phyloP scores from a whole-genome alignment of 2,329 filamentous ascomycete genomes.

The Neofusicoccum cordaticola region DNA sequence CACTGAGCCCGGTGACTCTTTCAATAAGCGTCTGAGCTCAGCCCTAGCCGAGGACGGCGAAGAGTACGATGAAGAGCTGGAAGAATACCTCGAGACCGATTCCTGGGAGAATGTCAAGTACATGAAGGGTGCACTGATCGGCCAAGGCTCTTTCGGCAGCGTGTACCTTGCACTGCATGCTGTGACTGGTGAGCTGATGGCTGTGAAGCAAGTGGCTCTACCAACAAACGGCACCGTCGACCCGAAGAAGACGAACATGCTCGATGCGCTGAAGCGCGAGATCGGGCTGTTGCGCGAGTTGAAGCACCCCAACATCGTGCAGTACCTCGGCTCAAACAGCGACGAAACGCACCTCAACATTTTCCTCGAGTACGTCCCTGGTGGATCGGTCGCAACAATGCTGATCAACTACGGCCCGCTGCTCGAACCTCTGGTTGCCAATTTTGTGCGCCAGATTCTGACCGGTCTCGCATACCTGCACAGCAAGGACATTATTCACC shows the following conservation, averaged over 20 bases:
- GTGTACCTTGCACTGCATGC: conserved; percentile 94
- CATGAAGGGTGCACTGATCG: conserved; percentile 98
- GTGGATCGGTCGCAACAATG: conserved; percentile 97
- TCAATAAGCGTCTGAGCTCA: conserved; percentile 79
- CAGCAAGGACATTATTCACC: conserved; percentile 92
- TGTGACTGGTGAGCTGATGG: conserved; percentile 94
- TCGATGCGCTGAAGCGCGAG: conserved; percentile 93
- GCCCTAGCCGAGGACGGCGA: conserved; percentile 88
- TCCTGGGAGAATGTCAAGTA: conserved; percentile 97
- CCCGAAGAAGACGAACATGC: conserved; percentile 94
- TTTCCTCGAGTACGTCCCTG: conserved; percentile 98
- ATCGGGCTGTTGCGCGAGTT: conserved; percentile 91
- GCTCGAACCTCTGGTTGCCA: conserved; percentile 87
- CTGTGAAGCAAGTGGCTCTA: conserved; percentile 96
- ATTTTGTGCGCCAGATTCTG: conserved; percentile 94
- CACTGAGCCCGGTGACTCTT: conserved; percentile 63
- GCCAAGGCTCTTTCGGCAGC: conserved; percentile 92
- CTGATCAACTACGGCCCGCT: conserved; percentile 96
- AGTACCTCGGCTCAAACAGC: conserved; percentile 92
- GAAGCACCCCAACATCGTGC: conserved; percentile 95
- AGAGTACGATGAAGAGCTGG: conserved; percentile 83
- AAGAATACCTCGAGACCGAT: conserved; percentile 85
- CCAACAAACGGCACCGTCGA: conserved; percentile 75
- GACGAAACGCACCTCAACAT: conserved; percentile 93
- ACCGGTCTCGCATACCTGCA: conserved; percentile 91